A percentile compares a stretch with the other conserved stretches of the same genome.
phyloP scores from a whole-genome alignment of 345 rosid species.

The Lagerstroemia speciosa region DNA sequence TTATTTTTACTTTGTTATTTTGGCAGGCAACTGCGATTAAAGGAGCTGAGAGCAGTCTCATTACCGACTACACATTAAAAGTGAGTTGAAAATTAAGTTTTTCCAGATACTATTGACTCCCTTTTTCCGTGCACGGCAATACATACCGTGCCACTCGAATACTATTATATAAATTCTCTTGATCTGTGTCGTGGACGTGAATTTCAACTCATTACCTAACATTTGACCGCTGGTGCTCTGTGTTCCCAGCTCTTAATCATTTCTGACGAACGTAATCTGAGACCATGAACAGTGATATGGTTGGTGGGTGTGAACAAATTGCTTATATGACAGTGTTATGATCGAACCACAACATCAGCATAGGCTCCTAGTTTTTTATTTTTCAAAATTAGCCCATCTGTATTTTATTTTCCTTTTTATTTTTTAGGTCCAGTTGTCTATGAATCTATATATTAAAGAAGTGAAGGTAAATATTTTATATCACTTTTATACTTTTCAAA shows the following conservation, averaged over 20 bases:
- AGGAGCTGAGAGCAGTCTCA: conserved; percentile 68
- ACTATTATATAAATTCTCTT: not conserved
- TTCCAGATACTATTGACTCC: not conserved
- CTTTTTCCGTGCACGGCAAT: not conserved
- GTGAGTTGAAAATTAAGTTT: conserved; percentile 49
- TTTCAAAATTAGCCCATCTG: not conserved
- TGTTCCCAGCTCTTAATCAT: too few species aligned
- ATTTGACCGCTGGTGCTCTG: conserved; percentile 1
- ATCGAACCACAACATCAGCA: not conserved
- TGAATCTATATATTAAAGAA: too few species aligned
- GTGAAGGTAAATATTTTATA: too few species aligned
- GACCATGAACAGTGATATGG: not conserved
- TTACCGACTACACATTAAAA: conserved; percentile 81
- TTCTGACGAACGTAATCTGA: not conserved
- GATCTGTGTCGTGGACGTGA: conserved; percentile 5
- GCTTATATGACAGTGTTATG: not conserved
- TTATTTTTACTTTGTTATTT: not conserved
- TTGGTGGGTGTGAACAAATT: not conserved
- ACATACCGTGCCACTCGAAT: too few species aligned
- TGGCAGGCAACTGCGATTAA: conserved; percentile 64
- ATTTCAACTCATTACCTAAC: conserved; percentile 21
- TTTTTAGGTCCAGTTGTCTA: too few species aligned
- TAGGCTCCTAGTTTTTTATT: not conserved
- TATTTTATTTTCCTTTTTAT: not conserved
- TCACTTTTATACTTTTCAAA: too few species aligned